Base-by-base conservation (phyloP, 129 eudicot species). In the Escallonia rubra region DNA sequence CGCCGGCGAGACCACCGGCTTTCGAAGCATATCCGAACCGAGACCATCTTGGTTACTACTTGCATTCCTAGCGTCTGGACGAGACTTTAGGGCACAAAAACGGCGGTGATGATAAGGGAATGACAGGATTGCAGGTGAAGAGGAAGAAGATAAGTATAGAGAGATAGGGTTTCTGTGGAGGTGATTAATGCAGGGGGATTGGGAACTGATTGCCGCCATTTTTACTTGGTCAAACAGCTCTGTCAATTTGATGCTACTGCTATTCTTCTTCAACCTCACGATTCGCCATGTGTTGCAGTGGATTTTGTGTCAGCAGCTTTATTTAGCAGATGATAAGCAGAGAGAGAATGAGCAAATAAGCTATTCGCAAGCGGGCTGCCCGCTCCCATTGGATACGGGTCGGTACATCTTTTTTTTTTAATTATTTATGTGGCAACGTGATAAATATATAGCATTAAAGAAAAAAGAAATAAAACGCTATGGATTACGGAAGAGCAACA, bases 1-100 rank as follows among this genome's bases (percentile, higher is more conserved):
- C 61, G 77, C 76, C 34, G 79, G 72, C 41, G 73, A 62, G 4
- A 64, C 68, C 43, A 75, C 83, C 48, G 96, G 97, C 70, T 85
- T 88, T 63, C 93, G 52, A 68, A 85, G 55, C 57, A 91, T 61
- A 61, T 90, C 95, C 6, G 75, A 79, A 59, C 69, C 75, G 57
- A 57, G 69, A 3, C 68, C 72, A 39, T 83, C 88, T 54, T 75
- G 69, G 65, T 60, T 45, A 11, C 72, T n/a, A 15, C 48, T 34
- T 9, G 59, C 63, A 11, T 74, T 56, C 59, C 78, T 42, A 47
- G 77, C 74, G 34, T 61, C 74, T 7, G 78, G 68, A n/a, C 71
- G 72, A 59, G 86, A 63, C 69, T 74, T 80, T 6, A 84, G 34
- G 9, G 85, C 81, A 60, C 66, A 70, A n/a, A 69, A 63, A 40